Evolutionary conservation across 805 yeast genomes (phyloP), one percentile per base, ranked within the genome.

Genomic region (Wickerhamomyces chambardii): DNA sequence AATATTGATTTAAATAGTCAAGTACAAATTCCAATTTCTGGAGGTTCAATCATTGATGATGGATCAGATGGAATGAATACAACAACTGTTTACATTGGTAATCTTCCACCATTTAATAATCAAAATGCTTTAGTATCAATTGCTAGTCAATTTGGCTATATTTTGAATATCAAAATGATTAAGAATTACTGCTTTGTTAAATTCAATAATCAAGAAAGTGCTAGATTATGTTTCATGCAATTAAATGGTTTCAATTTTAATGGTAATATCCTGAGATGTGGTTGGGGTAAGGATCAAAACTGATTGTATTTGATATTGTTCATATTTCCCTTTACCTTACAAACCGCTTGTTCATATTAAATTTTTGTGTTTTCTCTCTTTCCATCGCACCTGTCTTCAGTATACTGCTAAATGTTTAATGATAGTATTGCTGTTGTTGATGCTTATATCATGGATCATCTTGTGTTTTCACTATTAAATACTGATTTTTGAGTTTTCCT

Each of bases 1-100:
- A n/a, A n/a, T n/a, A n/a, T n/a, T n/a, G n/a, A n/a, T n/a, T n/a
- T n/a, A n/a, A n/a, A n/a, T n/a, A n/a, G n/a, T n/a, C n/a, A n/a
- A n/a, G n/a, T n/a, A n/a, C n/a, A n/a, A n/a, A n/a, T n/a, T n/a
- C n/a, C n/a, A 12, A 24, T 9, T 24, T 9, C 5, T 5, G 12
- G 4, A 9, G 26, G 26, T 11, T 6, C 5, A 5, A 12, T 4
- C 12, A 24, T 9, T 24, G 5, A 24, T 27, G 26, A 56, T 59
- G 45, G 57, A 56, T 28, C 26, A 24, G 12, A 24, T 9, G n/a
- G n/a, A 24, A 24, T 12, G 6, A 19, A 10, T 24, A 11, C 26
- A 37, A 79, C 90, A 7, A 85, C 95, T 5, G 92, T 86, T 22
- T 86, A 86, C 53, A 64, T 86, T 39, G 95, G 96, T 30, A 86